Conservation (phyloP, 2,329 filamentous ascomycete genomes). For the Thermoascus crustaceus region DNA sequence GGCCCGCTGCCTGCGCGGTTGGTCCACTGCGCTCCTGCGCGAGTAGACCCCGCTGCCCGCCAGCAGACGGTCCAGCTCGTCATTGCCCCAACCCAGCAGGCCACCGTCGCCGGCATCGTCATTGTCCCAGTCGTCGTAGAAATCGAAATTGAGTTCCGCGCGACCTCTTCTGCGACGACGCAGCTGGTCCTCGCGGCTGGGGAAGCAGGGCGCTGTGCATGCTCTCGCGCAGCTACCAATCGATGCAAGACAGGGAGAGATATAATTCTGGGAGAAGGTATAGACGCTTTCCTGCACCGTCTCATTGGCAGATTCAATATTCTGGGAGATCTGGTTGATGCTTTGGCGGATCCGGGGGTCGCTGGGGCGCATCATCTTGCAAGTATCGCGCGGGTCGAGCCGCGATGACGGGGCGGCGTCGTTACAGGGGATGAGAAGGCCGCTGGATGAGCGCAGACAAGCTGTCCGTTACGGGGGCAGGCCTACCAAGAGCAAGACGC, state of each 20-base stretch:
- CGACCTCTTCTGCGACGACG: conserved; percentile 59
- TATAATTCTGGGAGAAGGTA: conserved; percentile 76
- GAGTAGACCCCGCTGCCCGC: conserved; percentile 54
- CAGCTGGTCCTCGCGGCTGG: conserved; percentile 64
- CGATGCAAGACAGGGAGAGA: conserved; percentile 69
- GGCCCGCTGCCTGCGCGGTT: conserved; percentile 64
- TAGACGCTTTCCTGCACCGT: conserved; percentile 87
- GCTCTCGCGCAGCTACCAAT: conserved; percentile 57
- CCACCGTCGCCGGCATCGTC: conserved; percentile 50
- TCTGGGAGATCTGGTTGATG: conserved; percentile 86
- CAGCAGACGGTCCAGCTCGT: conserved; percentile 77
- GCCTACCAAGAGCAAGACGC: background rate
- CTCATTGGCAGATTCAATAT: conserved; percentile 82
- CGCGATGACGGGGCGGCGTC: conserved; percentile 3
- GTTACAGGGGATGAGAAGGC: conserved; percentile 10
- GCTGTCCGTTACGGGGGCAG: background rate
- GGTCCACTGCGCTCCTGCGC: conserved; percentile 41
- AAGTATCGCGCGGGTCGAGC: background rate
- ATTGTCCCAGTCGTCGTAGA: conserved; percentile 94
- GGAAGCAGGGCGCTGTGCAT: conserved; percentile 61
- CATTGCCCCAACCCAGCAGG: conserved; percentile 68
- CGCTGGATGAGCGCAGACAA: background rate
- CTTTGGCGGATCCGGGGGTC: conserved; percentile 88
- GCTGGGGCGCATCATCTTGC: conserved; percentile 50
- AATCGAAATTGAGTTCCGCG: conserved; percentile 85